Base-by-base conservation (phyloP, 306 rosid species). In the Fragaria iinumae region DNA sequence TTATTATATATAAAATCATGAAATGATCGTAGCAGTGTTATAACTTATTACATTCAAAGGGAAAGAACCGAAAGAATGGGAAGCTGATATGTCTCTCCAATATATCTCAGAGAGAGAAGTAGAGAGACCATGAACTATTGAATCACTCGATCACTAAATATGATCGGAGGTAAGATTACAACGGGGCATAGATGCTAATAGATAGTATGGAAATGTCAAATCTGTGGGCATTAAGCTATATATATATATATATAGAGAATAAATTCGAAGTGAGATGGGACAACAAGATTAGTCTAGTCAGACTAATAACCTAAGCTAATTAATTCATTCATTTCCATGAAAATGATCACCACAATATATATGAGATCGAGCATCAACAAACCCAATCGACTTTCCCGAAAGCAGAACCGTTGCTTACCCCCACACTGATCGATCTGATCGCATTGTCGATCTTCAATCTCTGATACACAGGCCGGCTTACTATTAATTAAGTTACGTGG, bases 261-360 rank as follows among this genome's bases (percentile, higher is more conserved):
- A 82, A 53, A 45, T 66, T 59, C 80, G 64, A 69, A 72, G 76
- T 68, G 80, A 53, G 77, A 73, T 73, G 68, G 77, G 90, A 79
- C 89, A 81, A 71, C 52, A 63, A 29, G 57, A 32, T 32, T 32
- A 49, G 84, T 82, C 85, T 78, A 82, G 84, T 86, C 84, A 83
- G 72, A 67, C 56, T 62, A 82, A 71, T 87, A 76, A 25, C 66
- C 17, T 57, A 74, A 80, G 32, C 32, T 56, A 52, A 18, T 52
- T 57, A 1, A 60, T 27, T 71, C 79, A 69, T 78, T 65, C 55
- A 69, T 70, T 76, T 83, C 7, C 44, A 29, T 39, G 78, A 18
- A 59, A 41, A 43, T 67, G 32, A 67, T 67, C 32, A 41, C 52
- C n/a, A 70, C 47, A 72, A 43, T 8, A 8, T 43, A 74, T 60